Base-by-base conservation (phyloP, 495 filamentous ascomycete genomes). In the Penicillium bovifimosum region DNA sequence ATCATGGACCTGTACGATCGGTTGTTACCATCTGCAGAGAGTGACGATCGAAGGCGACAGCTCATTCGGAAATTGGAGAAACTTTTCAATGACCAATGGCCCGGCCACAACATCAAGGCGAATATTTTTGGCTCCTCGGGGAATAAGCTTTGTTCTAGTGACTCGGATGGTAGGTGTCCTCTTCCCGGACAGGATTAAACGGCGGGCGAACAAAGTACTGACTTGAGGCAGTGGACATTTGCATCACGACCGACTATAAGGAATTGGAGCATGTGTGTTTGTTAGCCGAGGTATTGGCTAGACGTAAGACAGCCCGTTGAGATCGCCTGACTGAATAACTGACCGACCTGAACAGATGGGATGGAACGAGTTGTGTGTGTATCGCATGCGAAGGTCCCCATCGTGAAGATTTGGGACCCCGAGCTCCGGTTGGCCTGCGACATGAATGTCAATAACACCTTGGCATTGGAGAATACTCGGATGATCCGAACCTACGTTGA, bases 401-500 rank as follows among this genome's bases (percentile, higher is more conserved):
- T 98, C 56, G 93, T 98, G 47, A 98, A 97, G 72, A 92, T 96
- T 41, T 97, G 91, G 91, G 93, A 98, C 63, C 95, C 93, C 0
- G 90, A 96, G 67, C 77, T 96, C 20, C 72, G 81, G 33, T 75
- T 98, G 52, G 87, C 90, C n/a, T 96, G 90, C 59, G 93, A 98
- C 65, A 93, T 98, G 86, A 98, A 97, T 52, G 90, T 97, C 71
- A 98, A 98, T 72, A 98, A 96, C 56, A 91, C 91, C 2, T 58
- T 92, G 40, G 93, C 93, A 1, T 71, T 98, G 54, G 91, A 96
- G 65, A 98, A 98, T 62, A 98, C 93, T 20, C 85, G 90, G 10
- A 96, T 98, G 93, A 90, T 98, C 59, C 91, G 91, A 66, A 96
- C 90, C 0, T 98, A 98, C 73, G 90, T 97, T 50, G 82, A 95